Evolutionary conservation across 2,329 filamentous ascomycete species (phyloP), one percentile per base, ranked within the genome.

Genomic region (Arthrinium puccinioides): DNA sequence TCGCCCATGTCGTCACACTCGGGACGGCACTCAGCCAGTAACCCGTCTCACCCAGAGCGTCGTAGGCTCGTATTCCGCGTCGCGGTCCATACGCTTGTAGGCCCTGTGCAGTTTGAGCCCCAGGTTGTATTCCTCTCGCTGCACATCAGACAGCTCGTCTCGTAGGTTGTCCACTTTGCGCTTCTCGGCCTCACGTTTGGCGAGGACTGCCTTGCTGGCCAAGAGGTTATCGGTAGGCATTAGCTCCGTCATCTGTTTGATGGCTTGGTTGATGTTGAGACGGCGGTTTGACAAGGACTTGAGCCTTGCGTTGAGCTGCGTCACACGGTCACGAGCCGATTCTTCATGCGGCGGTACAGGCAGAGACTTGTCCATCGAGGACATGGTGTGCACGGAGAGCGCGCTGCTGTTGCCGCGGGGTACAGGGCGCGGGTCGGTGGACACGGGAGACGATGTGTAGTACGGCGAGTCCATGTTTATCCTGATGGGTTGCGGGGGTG

Each of bases 1-100:
- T n/a, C n/a, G n/a, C n/a, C n/a, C n/a, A n/a, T n/a, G n/a, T n/a
- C n/a, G n/a, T n/a, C n/a, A n/a, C n/a, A n/a, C n/a, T n/a, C n/a
- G n/a, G n/a, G n/a, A n/a, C n/a, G n/a, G n/a, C 8, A 39, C 42
- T 72, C 57, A 82, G 43, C 70, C 75, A 15, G 84, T 88, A 43
- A 88, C 81, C 45, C 87, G 72, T 51, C 82, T 74, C 34, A 94
- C 83, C 87, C 87, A 94, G 9, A 94, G 61, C 21, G 75, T 75
- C 1, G 79, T 82, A 9, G 76, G 76, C 51, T 85, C 79, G 50
- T 70, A 82, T 23, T 70, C 67, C 3, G 70, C 71, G 36, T 82
- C 73, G 45, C 81, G 74, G 50, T 89, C 84, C 48, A 79, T 70
- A 32, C 85, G 74, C 64, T 87, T 89, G 61, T 84, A 82, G 9